phyloP scores from a whole-genome alignment of 495 filamentous ascomycete genomes.

The Xylaria bambusicola region DNA sequence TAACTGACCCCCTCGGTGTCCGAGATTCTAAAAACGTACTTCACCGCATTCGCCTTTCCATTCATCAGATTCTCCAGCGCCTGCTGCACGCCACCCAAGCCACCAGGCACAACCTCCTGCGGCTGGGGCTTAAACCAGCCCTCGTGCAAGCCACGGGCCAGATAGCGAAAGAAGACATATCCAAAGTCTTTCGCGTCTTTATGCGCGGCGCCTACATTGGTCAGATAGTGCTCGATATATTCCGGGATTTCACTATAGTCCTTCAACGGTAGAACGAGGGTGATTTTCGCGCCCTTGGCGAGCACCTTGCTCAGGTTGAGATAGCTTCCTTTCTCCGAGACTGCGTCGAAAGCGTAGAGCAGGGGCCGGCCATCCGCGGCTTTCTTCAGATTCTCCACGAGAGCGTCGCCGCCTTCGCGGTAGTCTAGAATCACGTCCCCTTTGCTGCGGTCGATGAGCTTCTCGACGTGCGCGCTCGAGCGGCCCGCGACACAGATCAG shows the following conservation, averaged over 20 bases:
- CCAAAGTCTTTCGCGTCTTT: conserved; percentile 57
- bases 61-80: conserved; percentile 58
- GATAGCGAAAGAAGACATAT: conserved; percentile 54
- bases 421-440: conserved; percentile 76
- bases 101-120: conserved; percentile 60
- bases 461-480: conserved; percentile 57
- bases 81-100: conserved; percentile 58
- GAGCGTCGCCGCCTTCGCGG: conserved; percentile 57
- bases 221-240: conserved; percentile 35
- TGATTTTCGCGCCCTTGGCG: conserved; percentile 48
- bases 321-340: conserved; percentile 55
- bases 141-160: conserved; percentile 54
- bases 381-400: conserved; percentile 53
- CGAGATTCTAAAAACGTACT: conserved; percentile 69
- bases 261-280: conserved; percentile 52
- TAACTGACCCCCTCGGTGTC: conserved; percentile 54
- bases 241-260: conserved; percentile 39
- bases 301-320: conserved; percentile 42
- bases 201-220: conserved; percentile 56
- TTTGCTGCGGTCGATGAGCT: conserved; percentile 60
- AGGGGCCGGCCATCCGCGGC: conserved; percentile 40
- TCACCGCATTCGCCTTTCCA: conserved; percentile 66
- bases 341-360: conserved; percentile 61
- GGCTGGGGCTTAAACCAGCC: conserved; percentile 67
- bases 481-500: conserved; percentile 69